Percentiles rank a stretch among this genome's conserved stretches.
phyloP scores from a whole-genome alignment of 257 asterid species.

The Scutellaria galericulata region DNA sequence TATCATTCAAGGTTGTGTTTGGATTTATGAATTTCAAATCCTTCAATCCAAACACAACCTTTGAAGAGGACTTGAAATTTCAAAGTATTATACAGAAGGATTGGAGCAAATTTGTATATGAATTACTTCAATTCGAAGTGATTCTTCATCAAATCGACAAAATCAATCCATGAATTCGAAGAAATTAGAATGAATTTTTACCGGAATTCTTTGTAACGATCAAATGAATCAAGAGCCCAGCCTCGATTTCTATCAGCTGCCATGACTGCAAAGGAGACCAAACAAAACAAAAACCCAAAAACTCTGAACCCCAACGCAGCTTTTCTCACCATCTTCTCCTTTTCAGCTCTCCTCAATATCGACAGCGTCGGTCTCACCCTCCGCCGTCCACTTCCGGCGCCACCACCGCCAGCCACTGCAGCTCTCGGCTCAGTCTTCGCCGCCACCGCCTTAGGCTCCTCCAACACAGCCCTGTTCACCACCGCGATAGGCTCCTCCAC shows the following conservation, averaged over 20 bases:
- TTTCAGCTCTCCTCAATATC: conserved; percentile 42
- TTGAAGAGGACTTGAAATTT: no score
- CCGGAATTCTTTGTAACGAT: conserved; percentile 65
- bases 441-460: conserved; percentile 39
- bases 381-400: conserved; percentile 39
- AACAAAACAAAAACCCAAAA: conserved; percentile 62
- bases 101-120: neutral
- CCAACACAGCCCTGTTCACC: conserved; percentile 44
- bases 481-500: conserved; percentile 38
- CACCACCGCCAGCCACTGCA: conserved; percentile 42
- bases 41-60: no score
- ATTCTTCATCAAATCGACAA: conserved; percentile 4
- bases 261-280: conserved; percentile 72
- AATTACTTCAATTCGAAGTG: conserved; percentile 5
- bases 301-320: conserved; percentile 66
- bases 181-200: neutral
- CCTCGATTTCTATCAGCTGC: conserved; percentile 70
- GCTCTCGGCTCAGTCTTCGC: conserved; percentile 33
- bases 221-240: conserved; percentile 76
- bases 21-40: neutral
- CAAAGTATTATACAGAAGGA: neutral
- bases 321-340: conserved; percentile 54
- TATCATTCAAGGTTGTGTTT: no score
- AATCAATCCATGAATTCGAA: neutral
- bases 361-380: conserved; percentile 48